Percentiles rank a stretch among this genome's conserved stretches.
Evolutionary conservation across 2,329 filamentous ascomycete species (phyloP).

Genomic region (Coniella lustricola): DNA sequence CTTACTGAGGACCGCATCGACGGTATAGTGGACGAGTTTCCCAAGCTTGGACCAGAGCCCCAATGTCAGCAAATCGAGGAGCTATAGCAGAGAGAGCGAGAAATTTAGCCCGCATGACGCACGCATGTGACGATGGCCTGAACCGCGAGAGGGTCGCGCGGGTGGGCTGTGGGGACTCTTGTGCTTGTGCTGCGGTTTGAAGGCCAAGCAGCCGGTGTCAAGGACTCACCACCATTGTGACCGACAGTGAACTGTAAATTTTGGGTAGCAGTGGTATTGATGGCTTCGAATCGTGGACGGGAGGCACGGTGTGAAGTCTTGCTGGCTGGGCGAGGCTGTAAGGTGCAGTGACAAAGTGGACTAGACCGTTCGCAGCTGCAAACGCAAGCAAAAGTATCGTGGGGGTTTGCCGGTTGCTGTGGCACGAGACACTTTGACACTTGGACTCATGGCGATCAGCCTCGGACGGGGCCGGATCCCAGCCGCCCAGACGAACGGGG

Average conservation of each 20-base stretch:
- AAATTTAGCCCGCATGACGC: conserved; percentile 33
- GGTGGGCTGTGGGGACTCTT: background rate
- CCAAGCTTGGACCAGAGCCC: conserved; percentile 75
- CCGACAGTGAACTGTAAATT: conserved; percentile 2
- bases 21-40: conserved; percentile 87
- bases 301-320: too few relatives aligned
- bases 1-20: conserved; percentile 88
- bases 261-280: too few relatives aligned
- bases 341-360: too few relatives aligned
- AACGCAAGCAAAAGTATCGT: too few relatives aligned
- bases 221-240: conserved; percentile 26
- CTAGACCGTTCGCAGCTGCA: too few relatives aligned
- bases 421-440: conserved; percentile 7
- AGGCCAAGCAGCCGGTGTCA: background rate
- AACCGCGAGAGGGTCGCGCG: conserved; percentile 10
- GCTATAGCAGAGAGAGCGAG: conserved; percentile 33
- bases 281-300: too few relatives aligned
- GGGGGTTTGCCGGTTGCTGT: background rate
- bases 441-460: background rate
- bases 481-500: background rate
- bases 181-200: background rate
- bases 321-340: too few relatives aligned
- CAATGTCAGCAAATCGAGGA: conserved; percentile 63
- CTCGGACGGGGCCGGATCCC: background rate
- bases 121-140: conserved; percentile 14